A percentile compares a stretch with the other conserved stretches of the same genome.
phyloP scores from a whole-genome alignment of 805 yeast genomes.

The Candida nitratophila region DNA sequence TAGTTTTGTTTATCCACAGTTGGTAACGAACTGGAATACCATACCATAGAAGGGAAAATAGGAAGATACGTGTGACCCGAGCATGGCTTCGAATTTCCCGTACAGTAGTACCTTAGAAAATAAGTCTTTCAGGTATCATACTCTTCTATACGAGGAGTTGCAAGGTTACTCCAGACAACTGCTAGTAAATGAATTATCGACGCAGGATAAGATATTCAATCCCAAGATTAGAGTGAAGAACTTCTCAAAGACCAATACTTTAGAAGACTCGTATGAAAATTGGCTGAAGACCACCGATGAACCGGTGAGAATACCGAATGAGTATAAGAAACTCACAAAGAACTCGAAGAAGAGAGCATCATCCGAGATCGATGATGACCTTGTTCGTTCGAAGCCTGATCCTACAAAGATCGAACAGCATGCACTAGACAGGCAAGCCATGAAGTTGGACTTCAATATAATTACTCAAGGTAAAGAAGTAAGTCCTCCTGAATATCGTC shows the following conservation, averaged over 20 bases:
- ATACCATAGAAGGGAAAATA: no score
- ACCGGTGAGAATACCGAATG: neutral
- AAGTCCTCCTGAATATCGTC: neutral
- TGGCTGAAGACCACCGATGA: slow-evolving; percentile 7
- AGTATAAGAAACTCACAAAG: neutral
- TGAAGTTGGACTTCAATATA: neutral
- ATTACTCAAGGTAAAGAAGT: neutral
- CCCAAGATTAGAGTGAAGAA: slow-evolving; percentile 6
- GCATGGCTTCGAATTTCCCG: no score
- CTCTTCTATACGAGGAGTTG: neutral
- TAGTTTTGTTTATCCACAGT: no score
- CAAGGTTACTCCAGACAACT: neutral
- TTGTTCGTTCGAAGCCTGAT: neutral
- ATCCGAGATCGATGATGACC: neutral
- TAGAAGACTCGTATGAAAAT: slow-evolving; percentile 13
- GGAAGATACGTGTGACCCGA: no score
- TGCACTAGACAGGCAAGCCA: no score
- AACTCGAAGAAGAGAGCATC: neutral
- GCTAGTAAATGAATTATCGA: neutral
- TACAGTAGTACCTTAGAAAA: no score
- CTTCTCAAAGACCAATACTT: slow-evolving; percentile 8
- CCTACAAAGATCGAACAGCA: neutral
- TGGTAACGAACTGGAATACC: no score
- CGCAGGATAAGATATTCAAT: slow-evolving; percentile 3
- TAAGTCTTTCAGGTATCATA: neutral